Conservation (phyloP, 192 early-diverging fungal genomes). For the Ambispora gerdemannii region DNA sequence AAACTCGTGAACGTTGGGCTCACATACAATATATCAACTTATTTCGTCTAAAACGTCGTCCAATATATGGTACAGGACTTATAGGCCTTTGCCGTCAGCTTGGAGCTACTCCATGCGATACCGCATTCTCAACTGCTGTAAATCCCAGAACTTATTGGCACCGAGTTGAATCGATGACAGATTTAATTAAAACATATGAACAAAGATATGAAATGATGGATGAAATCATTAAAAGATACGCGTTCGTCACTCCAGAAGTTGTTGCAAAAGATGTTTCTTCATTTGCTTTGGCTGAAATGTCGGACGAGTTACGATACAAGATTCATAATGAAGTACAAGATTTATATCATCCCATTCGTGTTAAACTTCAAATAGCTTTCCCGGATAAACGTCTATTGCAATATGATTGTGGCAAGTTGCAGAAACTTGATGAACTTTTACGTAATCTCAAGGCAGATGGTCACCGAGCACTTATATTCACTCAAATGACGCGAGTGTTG, state of each 20-base stretch:
- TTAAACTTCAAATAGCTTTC: conserved; percentile 71
- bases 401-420: conserved; percentile 81
- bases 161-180: conserved; percentile 34
- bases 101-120: conserved; percentile 3
- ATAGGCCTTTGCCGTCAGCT: conserved; percentile 34
- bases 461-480: conserved; percentile 63
- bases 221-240: conserved; percentile 53
- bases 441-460: conserved; percentile 55
- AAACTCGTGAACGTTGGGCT: conserved; percentile 39
- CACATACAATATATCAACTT: conserved; percentile 45
- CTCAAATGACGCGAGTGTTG: conserved; percentile 67
- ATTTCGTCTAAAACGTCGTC: conserved; percentile 36
- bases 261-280: conserved; percentile 33
- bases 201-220: conserved; percentile 35
- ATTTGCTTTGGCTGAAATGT: conserved; percentile 28
- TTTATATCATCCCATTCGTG: conserved; percentile 56
- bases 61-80: conserved; percentile 45
- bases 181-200: conserved; percentile 39
- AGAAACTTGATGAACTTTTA: conserved; percentile 55
- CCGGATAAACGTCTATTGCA: conserved; percentile 80
- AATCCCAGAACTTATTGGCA: conserved; percentile 39
- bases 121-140: conserved; percentile 28
- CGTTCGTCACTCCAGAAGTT: conserved; percentile 58
- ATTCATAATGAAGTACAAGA: conserved; percentile 40
- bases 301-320: conserved; percentile 21